Conservation (phyloP, 352 stramenopile species). For the Plasmopara halstedii region DNA sequence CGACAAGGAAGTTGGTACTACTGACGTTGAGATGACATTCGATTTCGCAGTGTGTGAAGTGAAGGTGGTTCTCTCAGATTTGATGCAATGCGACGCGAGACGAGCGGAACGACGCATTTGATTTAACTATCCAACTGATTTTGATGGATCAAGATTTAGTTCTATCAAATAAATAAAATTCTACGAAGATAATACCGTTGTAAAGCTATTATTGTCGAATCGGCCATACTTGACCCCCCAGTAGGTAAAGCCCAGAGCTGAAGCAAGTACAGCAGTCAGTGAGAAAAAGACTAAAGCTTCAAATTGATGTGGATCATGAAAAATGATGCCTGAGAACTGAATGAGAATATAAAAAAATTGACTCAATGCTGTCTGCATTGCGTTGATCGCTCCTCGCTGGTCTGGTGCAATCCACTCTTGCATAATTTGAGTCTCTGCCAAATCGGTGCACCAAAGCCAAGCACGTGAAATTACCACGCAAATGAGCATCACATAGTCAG, state of each 20-base stretch:
- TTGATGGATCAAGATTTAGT: no score
- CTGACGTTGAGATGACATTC: not conserved
- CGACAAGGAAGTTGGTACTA: constrained; percentile 5
- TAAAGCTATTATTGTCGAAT: no score
- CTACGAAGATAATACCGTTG: no score
- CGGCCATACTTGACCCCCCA: constrained; percentile 46
- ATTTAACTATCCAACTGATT: no score
- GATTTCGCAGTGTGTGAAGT: not conserved
- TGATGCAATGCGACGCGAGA: constrained; percentile 9
- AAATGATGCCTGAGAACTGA: constrained; percentile 36
- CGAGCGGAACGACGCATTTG: constrained; percentile 26
- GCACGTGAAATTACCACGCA: constrained; percentile 42
- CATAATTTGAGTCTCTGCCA: constrained; percentile 68
- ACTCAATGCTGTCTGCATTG: constrained; percentile 55
- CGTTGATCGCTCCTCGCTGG: constrained; percentile 46
- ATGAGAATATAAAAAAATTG: constrained; percentile 65
- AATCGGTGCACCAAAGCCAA: constrained; percentile 49
- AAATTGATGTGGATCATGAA: constrained; percentile 48
- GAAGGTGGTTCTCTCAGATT: not conserved
- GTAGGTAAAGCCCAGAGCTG: constrained; percentile 41
- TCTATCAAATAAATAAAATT: no score
- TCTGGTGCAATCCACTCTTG: constrained; percentile 57
- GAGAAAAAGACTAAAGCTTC: constrained; percentile 50
- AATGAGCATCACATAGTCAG: constrained; percentile 48
- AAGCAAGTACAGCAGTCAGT: constrained; percentile 29